Percentiles rank a stretch among this genome's conserved stretches.
Conservation (phyloP, 1,139 yeast genomes). For the Citeromyces hawaiiensis region DNA sequence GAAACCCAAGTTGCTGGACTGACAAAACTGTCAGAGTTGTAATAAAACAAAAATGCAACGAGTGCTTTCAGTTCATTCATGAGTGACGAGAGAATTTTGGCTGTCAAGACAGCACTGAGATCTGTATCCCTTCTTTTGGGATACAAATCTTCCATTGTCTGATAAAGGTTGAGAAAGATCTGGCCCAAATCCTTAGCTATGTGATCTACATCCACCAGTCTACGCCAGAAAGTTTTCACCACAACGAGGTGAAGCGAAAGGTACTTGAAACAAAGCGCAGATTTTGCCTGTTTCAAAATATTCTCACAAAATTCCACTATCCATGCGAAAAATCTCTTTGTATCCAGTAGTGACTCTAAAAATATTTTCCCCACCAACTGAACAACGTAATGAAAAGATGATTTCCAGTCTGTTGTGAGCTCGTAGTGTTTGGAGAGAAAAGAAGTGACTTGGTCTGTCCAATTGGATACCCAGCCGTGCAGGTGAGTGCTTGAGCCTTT, state of each 20-base stretch:
- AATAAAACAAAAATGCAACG: slow-evolving; percentile 37
- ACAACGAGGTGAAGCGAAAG: slow-evolving; percentile 34
- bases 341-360: slow-evolving; percentile 54
- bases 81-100: slow-evolving; percentile 3
- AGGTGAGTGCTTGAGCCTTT: slow-evolving; percentile 31
- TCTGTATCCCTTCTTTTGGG: neutral
- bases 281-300: slow-evolving; percentile 19
- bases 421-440: slow-evolving; percentile 19
- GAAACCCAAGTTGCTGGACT: slow-evolving; percentile 63
- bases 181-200: slow-evolving; percentile 51
- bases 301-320: slow-evolving; percentile 26
- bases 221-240: slow-evolving; percentile 61
- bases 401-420: slow-evolving; percentile 24
- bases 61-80: slow-evolving; percentile 16
- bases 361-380: slow-evolving; percentile 51
- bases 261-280: slow-evolving; percentile 9
- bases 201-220: slow-evolving; percentile 37
- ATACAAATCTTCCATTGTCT: slow-evolving; percentile 9
- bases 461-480: slow-evolving; percentile 63
- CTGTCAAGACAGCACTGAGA: neutral
- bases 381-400: slow-evolving; percentile 43
- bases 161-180: slow-evolving; percentile 17
- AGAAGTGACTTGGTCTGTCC: slow-evolving; percentile 72
- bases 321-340: slow-evolving; percentile 48
- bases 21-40: slow-evolving; percentile 60